Percentiles rank a stretch among this genome's conserved stretches.
Conservation (phyloP, 306 rosid genomes). For the Comarum palustre region DNA sequence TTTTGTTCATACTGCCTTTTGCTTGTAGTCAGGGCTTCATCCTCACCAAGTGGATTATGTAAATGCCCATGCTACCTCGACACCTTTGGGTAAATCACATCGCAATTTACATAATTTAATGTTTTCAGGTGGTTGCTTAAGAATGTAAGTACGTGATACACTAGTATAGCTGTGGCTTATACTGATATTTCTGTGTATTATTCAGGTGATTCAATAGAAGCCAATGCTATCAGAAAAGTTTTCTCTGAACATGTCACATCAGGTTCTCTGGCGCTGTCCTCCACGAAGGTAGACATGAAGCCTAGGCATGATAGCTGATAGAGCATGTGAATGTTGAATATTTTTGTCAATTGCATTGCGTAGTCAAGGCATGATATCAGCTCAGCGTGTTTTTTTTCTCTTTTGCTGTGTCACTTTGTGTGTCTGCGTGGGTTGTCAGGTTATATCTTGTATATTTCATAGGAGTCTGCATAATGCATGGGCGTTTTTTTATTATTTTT, state of each 20-base stretch:
- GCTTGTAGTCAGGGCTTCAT: conserved; percentile 70
- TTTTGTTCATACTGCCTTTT: conserved; percentile 13
- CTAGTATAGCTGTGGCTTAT: conserved; percentile 19
- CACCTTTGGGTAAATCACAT: conserved; percentile 63
- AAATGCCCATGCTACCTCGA: conserved; percentile 92
- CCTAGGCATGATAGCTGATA: background rate
- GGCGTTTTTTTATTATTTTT: too few relatives aligned
- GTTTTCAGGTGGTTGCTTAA: conserved; percentile 17
- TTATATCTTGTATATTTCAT: background rate
- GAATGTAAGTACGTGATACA: conserved; percentile 6
- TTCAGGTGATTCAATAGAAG: conserved; percentile 82
- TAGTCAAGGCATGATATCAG: background rate
- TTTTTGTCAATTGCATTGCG: background rate
- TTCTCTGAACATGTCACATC: conserved; percentile 52
- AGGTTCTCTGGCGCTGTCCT: conserved; percentile 73
- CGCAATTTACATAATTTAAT: conserved; percentile 14
- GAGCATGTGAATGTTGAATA: background rate
- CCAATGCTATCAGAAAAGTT: conserved; percentile 71
- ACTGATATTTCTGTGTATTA: conserved; percentile 13
- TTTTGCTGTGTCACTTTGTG: background rate
- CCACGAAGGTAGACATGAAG: conserved; percentile 69
- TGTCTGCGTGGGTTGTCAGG: background rate
- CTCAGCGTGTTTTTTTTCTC: background rate
- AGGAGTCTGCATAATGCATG: background rate
- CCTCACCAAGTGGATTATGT: conserved; percentile 76